Conservation (phyloP, 495 filamentous ascomycete species). For the Daldinia loculata region DNA sequence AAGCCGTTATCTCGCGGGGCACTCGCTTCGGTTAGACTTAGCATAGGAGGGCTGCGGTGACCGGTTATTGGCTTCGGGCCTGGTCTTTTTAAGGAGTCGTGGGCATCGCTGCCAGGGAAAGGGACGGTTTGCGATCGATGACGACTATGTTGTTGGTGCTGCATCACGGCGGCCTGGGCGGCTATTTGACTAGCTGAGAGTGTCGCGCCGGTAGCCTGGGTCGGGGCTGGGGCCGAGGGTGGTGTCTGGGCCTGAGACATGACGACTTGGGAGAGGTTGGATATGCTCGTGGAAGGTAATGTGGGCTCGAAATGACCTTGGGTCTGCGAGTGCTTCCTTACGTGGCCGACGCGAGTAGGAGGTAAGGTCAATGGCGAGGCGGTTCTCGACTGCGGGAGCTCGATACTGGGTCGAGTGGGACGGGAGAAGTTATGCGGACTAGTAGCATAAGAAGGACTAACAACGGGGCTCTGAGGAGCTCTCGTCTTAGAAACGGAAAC, state of each 20-base stretch:
- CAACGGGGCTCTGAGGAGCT: slow-evolving; percentile 42
- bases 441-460: slow-evolving; percentile 47
- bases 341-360: slow-evolving; percentile 54
- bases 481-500: slow-evolving; percentile 44
- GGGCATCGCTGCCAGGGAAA: slow-evolving; percentile 51
- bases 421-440: slow-evolving; percentile 67
- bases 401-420: slow-evolving; percentile 51
- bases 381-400: slow-evolving; percentile 51
- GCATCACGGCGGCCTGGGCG: slow-evolving; percentile 83
- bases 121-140: slow-evolving; percentile 78
- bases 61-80: slow-evolving; percentile 48
- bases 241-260: slow-evolving; percentile 41
- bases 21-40: slow-evolving; percentile 64
- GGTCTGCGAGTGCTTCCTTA: slow-evolving; percentile 69
- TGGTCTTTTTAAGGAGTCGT: slow-evolving; percentile 47
- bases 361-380: slow-evolving; percentile 56
- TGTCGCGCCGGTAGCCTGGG: slow-evolving; percentile 42
- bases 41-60: slow-evolving; percentile 64
- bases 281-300: slow-evolving; percentile 70
- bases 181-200: slow-evolving; percentile 83
- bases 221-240: slow-evolving; percentile 28
- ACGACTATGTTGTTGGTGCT: slow-evolving; percentile 63
- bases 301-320: slow-evolving; percentile 92
- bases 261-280: slow-evolving; percentile 62
- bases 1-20: slow-evolving; percentile 63